These are phyloP conservation scores for Backusella liffmaniae DNA, from an alignment of 192 early-diverging fungal species.

Conservation along the genomic window DNA sequence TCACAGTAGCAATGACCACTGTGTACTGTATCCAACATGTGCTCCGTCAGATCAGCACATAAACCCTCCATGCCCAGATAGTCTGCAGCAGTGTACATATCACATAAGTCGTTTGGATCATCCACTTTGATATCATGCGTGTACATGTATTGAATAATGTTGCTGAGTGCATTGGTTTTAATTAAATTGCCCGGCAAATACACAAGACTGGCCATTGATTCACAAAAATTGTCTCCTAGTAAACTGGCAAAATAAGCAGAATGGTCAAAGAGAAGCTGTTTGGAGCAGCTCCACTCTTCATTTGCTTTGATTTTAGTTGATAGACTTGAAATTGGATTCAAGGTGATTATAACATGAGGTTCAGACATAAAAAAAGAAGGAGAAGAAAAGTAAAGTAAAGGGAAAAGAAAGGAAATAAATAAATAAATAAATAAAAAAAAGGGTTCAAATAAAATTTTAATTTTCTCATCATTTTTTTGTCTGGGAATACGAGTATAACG, in stretches of 20 bases:
- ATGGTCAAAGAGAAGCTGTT: background rate
- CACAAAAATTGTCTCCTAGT: conserved; percentile 24
- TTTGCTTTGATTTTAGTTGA: background rate
- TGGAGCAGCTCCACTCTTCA: conserved; percentile 13
- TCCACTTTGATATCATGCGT: conserved; percentile 4
- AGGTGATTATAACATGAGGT: background rate
- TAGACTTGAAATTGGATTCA: background rate
- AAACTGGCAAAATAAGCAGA: conserved; percentile 34
- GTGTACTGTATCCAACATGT: conserved; percentile 4
- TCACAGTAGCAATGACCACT: conserved; percentile 17
- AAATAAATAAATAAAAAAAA: background rate
- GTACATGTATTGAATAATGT: conserved; percentile 29
- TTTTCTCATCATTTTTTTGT: background rate
- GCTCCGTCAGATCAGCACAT: background rate
- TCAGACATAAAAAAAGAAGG: background rate
- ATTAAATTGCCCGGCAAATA: conserved; percentile 14
- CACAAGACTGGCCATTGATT: conserved; percentile 13
- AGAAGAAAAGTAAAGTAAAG: background rate
- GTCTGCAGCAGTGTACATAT: conserved; percentile 26
- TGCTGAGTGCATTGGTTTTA: background rate
- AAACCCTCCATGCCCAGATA: conserved; percentile 31
- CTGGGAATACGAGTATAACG: background rate
- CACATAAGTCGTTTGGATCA: conserved; percentile 3
- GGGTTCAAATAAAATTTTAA: background rate
- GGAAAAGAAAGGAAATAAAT: background rate